Percentiles rank a stretch among this genome's conserved stretches.
phyloP scores from a whole-genome alignment of 352 stramenopile species.

The Hyaloperonospora brassicae region DNA sequence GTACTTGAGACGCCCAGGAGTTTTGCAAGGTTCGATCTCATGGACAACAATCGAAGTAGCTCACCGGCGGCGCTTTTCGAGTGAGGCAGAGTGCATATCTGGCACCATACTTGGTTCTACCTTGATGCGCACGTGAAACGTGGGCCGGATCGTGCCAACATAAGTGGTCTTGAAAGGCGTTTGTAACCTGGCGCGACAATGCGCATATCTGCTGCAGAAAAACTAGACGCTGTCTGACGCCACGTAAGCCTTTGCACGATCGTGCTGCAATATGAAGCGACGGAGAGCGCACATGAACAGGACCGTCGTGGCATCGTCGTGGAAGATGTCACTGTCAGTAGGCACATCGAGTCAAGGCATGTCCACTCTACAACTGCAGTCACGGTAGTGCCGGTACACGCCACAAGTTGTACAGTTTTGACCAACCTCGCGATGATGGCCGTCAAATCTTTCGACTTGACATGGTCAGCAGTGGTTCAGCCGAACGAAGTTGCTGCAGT shows the following conservation, averaged over 20 bases:
- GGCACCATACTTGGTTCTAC: constrained; percentile 29
- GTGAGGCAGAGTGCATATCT: constrained; percentile 4
- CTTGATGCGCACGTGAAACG: constrained; percentile 10
- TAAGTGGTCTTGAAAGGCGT: constrained; percentile 38
- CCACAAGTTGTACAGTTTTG: background rate
- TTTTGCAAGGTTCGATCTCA: constrained; percentile 9
- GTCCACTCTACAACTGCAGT: background rate
- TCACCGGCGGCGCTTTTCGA: background rate
- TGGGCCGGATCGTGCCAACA: constrained; percentile 28
- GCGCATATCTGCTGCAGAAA: constrained; percentile 46
- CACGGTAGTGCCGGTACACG: background rate
- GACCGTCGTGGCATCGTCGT: constrained; percentile 40
- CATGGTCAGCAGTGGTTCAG: constrained; percentile 22
- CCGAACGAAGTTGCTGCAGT: constrained; percentile 10
- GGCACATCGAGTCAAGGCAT: background rate
- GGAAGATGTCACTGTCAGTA: constrained; percentile 52
- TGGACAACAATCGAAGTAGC: constrained; percentile 24
- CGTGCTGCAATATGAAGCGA: constrained; percentile 28
- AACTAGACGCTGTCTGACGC: constrained; percentile 37
- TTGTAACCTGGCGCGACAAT: constrained; percentile 45
- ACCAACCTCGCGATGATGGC: constrained; percentile 37
- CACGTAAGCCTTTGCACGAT: constrained; percentile 23
- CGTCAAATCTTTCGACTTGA: constrained; percentile 9
- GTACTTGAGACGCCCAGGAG: constrained; percentile 40
- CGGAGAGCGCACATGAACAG: constrained; percentile 37